Evolutionary conservation across 768 basidiomycete genomes (phyloP).

Genomic region (Termitomyces sp.): DNA sequence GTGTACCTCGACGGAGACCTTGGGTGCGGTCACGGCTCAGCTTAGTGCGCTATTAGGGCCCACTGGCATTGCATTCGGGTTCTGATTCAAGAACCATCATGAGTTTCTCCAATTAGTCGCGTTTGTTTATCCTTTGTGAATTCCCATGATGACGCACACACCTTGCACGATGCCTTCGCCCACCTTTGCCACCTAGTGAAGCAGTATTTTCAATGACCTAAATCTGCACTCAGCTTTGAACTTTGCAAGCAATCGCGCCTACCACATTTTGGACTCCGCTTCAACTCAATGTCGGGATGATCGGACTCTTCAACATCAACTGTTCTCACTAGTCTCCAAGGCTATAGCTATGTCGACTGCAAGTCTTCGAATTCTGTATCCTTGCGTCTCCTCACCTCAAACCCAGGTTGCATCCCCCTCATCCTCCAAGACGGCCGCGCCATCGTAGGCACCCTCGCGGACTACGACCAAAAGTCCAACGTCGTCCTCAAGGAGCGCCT

Average conservation of each 20-base stretch:
- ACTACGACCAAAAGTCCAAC: slow-evolving; percentile 94
- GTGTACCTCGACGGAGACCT: not conserved
- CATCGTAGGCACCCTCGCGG: slow-evolving; percentile 88
- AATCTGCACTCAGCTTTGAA: no score
- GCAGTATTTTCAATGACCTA: no score
- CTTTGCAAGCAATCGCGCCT: no score
- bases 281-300: not conserved
- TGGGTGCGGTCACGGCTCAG: not conserved
- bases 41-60: not conserved
- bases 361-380: slow-evolving; percentile 20
- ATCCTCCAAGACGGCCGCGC: slow-evolving; percentile 95
- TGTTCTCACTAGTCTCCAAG: slow-evolving; percentile 86
- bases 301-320: no score
- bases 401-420: slow-evolving; percentile 83
- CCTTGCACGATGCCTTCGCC: no score
- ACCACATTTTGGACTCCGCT: slow-evolving; percentile 3
- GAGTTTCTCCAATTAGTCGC: not conserved
- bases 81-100: not conserved
- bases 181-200: no score
- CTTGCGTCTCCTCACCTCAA: not conserved
- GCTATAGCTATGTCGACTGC: slow-evolving; percentile 93
- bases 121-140: not conserved
- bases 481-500: slow-evolving; percentile 92
- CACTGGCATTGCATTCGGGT: not conserved
- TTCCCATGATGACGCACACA: no score